Base-by-base conservation (phyloP, 2,329 filamentous ascomycete species). In the Penicillium thymicola region DNA sequence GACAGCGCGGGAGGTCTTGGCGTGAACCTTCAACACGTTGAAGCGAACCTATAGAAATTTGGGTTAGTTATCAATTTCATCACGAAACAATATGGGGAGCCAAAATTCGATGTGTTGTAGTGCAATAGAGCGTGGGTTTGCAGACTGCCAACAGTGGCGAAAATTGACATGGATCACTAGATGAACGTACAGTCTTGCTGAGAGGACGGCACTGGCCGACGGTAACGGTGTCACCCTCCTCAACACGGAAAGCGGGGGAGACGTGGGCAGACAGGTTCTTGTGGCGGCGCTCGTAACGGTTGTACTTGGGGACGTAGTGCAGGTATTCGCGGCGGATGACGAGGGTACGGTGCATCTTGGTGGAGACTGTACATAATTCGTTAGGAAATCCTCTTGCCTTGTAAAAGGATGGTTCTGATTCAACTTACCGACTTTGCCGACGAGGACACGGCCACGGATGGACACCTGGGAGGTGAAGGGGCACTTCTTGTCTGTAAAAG, bases 281-380 rank as follows among this genome's bases (percentile, higher is more conserved):
- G 90, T 99, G 94, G 81, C 94, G 88, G 89, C 97, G 97, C 91
- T 99, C 95, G 82, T 99, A 99, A 88, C 94, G 90, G 79, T 90
- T 86, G 88, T 99, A 99, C 86, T 99, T 99, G 81, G 92, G 92
- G 79, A 99, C 89, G 84, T 90, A 99, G 86, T 99, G 94, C 65
- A 99, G 91, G 87, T 99, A 99, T 87, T 99, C 94, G 82, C 94
- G 89, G 81, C 94, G 94, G 86, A 99, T 95, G 83, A 99, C 89
- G 79, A 97, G 84, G 75, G 94, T 99, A 83, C 94, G 90, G 90
- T 99, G 94, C 94, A 99, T 99, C 90, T 99, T 99, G 83, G 94
- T 99, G 75, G 93, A 97, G 77, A 97, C 89, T 51, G 37, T 10
- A 44, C 2, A 27, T 14, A 14, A 32, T 16, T 27, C 5, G 40